These are phyloP conservation scores for Mortierella sp. DNA, from an alignment of 371 early-diverging fungal species.

Conservation along the genomic window DNA sequence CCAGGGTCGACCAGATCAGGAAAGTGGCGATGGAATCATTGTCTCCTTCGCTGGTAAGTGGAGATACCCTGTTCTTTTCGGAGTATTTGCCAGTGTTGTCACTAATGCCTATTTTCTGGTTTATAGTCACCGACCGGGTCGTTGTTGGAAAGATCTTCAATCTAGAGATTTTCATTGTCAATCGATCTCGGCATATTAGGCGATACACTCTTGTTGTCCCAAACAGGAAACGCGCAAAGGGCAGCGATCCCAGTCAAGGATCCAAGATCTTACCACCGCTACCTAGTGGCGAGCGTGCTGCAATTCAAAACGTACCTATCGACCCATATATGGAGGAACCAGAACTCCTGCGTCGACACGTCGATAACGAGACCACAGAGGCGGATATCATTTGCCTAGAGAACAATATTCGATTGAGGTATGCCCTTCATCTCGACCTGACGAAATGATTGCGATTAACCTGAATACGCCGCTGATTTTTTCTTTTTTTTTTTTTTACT, in stretches of 20 bases:
- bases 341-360: conserved; percentile 73
- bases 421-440: conserved; percentile 10
- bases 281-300: conserved; percentile 57
- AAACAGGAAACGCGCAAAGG: conserved; percentile 66
- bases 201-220: conserved; percentile 76
- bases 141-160: conserved; percentile 76
- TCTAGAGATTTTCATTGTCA: conserved; percentile 80
- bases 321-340: conserved; percentile 76
- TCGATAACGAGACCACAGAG: conserved; percentile 76
- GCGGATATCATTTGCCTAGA: conserved; percentile 82
- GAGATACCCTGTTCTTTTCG: background rate
- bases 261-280: conserved; percentile 62
- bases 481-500: background rate
- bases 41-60: conserved; percentile 73
- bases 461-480: background rate
- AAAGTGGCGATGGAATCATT: conserved; percentile 68
- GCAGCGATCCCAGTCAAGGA: conserved; percentile 54
- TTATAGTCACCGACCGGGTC: conserved; percentile 60
- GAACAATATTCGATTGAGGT: conserved; percentile 74
- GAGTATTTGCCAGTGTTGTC: background rate
- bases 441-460: too few relatives aligned
- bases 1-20: conserved; percentile 32
- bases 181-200: conserved; percentile 74
- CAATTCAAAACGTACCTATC: conserved; percentile 61
- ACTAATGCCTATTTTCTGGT: background rate